Conservation (phyloP, 345 rosid species). For the Euphorbia lathyris region DNA sequence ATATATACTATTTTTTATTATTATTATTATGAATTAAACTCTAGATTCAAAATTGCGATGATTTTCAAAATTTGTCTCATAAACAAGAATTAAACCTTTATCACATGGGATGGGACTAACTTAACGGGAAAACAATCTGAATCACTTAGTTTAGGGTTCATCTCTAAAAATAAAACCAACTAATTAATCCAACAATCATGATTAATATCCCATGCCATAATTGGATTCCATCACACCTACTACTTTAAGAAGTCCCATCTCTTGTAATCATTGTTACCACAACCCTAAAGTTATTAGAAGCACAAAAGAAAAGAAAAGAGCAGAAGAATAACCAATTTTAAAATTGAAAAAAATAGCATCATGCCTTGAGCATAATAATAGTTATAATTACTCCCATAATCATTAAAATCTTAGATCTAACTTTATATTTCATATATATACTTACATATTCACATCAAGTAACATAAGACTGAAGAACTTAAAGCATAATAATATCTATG, state of each 20-base stretch:
- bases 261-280: conserved; percentile 50
- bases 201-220: conserved; percentile 1
- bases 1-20: not conserved
- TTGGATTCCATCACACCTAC: conserved; percentile 26
- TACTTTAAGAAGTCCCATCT: conserved; percentile 17
- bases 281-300: conserved; percentile 15
- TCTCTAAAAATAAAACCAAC: not conserved
- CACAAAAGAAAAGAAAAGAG: not conserved
- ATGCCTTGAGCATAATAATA: conserved; percentile 26
- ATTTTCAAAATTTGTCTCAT: no score
- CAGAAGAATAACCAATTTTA: not conserved
- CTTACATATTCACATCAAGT: not conserved
- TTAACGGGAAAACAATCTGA: no score
- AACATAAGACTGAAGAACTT: not conserved
- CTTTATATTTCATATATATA: conserved; percentile 14
- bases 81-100: not conserved
- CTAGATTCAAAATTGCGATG: no score
- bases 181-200: not conserved
- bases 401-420: conserved; percentile 21
- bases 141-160: not conserved
- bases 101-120: not conserved
- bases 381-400: conserved; percentile 40
- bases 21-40: not conserved
- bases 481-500: conserved; percentile 16
- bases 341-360: conserved; percentile 16